Base-by-base conservation (phyloP, 73 alveolate genomes). In the Strombidium stylifer region DNA sequence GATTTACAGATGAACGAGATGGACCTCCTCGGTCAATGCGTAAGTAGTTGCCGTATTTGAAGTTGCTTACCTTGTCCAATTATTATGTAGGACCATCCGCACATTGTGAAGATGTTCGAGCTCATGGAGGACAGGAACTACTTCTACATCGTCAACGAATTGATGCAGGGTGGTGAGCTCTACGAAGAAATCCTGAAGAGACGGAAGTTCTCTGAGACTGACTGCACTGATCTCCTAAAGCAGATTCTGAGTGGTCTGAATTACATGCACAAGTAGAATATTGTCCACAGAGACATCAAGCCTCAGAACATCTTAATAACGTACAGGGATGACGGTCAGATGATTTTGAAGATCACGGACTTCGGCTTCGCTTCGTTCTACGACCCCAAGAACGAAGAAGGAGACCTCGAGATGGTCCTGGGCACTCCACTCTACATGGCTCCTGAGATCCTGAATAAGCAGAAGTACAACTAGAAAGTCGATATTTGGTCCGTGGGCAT, bases 401-500 rank as follows among this genome's bases (percentile, higher is more conserved):
- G 7, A 26, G 8, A 4, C 27, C 19, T 12, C 19, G 44, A 21
- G 25, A 24, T 25, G 12, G 18, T 3, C 20, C 45, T 80, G 18
- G 95, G 95, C 8, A 81, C 92, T 51, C 83, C 89, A n/a, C 65
- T 69, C 10, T 85, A 85, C 68, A 80, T 85, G 40, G 86, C 95
- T 25, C 95, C 95, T 3, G 95, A 85, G 73, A 92, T 85, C 0
- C 61, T 85, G 28, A 68, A 73, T 32, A 72, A 73, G 55, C 41
- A 66, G 55, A 51, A 46, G 41, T 84, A 84, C 41, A 69, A 84
- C 53, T 73, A 78, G 55, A 58, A 66, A 53, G 68, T 87, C 46
- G 96, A 87, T 74, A 51, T 87, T 14, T 87, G 96, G 91, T 61
- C 86, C n/a, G 56, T 85, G 47, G 96, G 96, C 11, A 53, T 87